Base-by-base conservation (phyloP, 2,329 filamentous ascomycete species). In the Alternaria brassicae region DNA sequence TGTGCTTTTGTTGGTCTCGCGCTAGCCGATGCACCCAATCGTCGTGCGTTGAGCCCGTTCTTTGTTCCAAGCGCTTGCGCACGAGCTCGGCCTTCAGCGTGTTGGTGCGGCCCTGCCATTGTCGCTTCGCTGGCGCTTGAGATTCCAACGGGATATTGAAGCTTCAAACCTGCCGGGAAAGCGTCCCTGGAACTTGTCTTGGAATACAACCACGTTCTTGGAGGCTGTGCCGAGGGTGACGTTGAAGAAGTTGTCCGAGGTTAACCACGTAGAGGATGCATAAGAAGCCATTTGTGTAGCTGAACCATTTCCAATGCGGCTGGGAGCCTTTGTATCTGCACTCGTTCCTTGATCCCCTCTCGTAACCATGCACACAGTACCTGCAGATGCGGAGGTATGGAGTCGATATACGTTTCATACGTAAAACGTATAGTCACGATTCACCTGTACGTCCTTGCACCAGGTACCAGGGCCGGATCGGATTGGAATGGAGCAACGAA, bases 181-280 rank as follows among this genome's bases (percentile, higher is more conserved):
- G 39, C 62, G 64, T 4, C 62, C 63, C 44, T 68, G 61, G 0
- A 69, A 37, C 78, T 63, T 63, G 49, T 71, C 42, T 77, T 75
- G 63, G 79, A 82, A 68, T 2, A 32, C 27, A 15, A 6, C 49
- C 36, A 79, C 78, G 61, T 80, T 81, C 19, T 42, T 49, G 2
- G 60, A 61, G 39, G 84, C 85, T 62, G 83, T 81, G 56, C 87
- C 86, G 39, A 86, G 67, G 19, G 83, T 81, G 3, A 83, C 82
- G 57, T 80, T 78, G 65, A 59, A 41, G 3, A 70, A 40, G 36
- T 85, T 81, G 3, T 73, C 56, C 2, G 37, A 27, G 3, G 61
- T 66, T 3, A 62, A 44, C 62, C 62, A 65, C 3, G 53, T 60
- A 4, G 45, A 28, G 2, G 58, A 57, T 6, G 62, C 53, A n/a